These are phyloP conservation scores for Mycena galericulata DNA, from an alignment of 768 basidiomycete species.

Conservation along the genomic window DNA sequence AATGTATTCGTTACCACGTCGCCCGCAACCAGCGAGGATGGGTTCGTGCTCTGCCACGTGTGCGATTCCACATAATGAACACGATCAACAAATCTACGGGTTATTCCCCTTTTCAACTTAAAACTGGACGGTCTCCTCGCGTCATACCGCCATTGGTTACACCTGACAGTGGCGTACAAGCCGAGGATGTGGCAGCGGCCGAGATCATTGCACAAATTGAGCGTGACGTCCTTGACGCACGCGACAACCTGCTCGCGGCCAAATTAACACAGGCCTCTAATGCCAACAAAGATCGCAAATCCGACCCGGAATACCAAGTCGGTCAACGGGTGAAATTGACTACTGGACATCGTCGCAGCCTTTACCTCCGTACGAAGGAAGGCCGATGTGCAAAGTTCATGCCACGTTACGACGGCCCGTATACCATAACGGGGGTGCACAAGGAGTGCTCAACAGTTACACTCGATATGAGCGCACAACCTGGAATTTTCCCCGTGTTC, in stretches of 20 bases:
- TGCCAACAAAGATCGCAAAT: slow-evolving; percentile 36
- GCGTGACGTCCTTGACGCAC: slow-evolving; percentile 36
- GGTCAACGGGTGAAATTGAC: slow-evolving; percentile 46
- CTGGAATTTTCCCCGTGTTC: slow-evolving; percentile 47
- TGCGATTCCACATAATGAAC: slow-evolving; percentile 50
- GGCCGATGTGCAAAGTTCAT: slow-evolving; percentile 53
- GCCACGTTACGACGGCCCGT: slow-evolving; percentile 47
- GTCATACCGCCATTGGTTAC: slow-evolving; percentile 41
- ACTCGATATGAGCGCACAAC: slow-evolving; percentile 33
- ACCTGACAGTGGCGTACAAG: slow-evolving; percentile 17
- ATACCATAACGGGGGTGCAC: slow-evolving; percentile 36
- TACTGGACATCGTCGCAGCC: slow-evolving; percentile 37
- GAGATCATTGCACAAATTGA: slow-evolving; percentile 18
- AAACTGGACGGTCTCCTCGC: slow-evolving; percentile 36
- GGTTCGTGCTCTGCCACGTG: slow-evolving; percentile 38
- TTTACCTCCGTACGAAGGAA: slow-evolving; percentile 41
- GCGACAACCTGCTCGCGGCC: slow-evolving; percentile 42
- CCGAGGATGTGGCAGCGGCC: slow-evolving; percentile 26
- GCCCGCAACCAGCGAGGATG: slow-evolving; percentile 48
- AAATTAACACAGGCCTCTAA: slow-evolving; percentile 40
- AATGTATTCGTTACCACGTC: slow-evolving; percentile 43
- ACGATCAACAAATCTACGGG: slow-evolving; percentile 45
- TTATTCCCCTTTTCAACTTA: slow-evolving; percentile 47
- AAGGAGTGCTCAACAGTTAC: slow-evolving; percentile 37
- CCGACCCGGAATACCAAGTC: slow-evolving; percentile 35